These are phyloP conservation scores for Bipolaris cookei DNA, from an alignment of 2,329 filamentous ascomycete genomes.

Conservation along the genomic window DNA sequence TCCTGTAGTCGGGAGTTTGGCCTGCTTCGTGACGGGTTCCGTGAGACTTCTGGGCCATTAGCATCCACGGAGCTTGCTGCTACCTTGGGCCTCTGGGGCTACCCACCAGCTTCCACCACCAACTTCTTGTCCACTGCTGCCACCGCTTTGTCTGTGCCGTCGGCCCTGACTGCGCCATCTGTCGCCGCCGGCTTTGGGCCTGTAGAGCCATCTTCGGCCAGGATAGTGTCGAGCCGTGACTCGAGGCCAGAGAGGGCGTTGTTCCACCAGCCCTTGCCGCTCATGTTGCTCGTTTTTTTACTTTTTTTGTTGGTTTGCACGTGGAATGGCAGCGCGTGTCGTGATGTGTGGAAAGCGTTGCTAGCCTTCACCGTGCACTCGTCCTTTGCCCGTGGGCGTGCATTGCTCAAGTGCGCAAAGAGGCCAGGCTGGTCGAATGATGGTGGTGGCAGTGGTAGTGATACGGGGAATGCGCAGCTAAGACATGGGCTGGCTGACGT, in stretches of 20 bases:
- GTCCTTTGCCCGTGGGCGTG: slow-evolving; percentile 37
- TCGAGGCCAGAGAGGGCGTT: slow-evolving; percentile 94
- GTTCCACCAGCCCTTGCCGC: slow-evolving; percentile 52
- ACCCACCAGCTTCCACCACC: slow-evolving; percentile 44
- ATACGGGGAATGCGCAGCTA: slow-evolving; percentile 30
- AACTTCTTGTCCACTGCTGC: slow-evolving; percentile 37
- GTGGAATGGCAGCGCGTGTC: slow-evolving; percentile 1
- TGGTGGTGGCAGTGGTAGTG: slow-evolving; percentile 25
- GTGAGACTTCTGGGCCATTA: slow-evolving; percentile 58
- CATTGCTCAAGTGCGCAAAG: slow-evolving; percentile 39
- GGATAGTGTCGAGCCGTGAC: slow-evolving; percentile 87
- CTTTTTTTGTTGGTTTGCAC: background rate
- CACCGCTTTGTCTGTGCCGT: slow-evolving; percentile 34
- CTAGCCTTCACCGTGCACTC: slow-evolving; percentile 39
- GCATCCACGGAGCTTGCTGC: slow-evolving; percentile 14
- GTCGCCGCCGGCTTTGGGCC: slow-evolving; percentile 52
- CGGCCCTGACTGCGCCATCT: slow-evolving; percentile 46
- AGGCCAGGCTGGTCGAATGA: slow-evolving; percentile 35
- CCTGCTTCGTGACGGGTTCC: slow-evolving; percentile 69
- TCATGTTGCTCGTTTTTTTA: slow-evolving; percentile 28
- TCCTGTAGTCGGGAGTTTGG: slow-evolving; percentile 87
- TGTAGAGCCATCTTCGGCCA: slow-evolving; percentile 75
- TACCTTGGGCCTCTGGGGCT: background rate
- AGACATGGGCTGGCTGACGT: background rate
- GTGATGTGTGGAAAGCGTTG: slow-evolving; percentile 12